Conservation (phyloP, 148 eudicot genomes). For the Silene latifolia region DNA sequence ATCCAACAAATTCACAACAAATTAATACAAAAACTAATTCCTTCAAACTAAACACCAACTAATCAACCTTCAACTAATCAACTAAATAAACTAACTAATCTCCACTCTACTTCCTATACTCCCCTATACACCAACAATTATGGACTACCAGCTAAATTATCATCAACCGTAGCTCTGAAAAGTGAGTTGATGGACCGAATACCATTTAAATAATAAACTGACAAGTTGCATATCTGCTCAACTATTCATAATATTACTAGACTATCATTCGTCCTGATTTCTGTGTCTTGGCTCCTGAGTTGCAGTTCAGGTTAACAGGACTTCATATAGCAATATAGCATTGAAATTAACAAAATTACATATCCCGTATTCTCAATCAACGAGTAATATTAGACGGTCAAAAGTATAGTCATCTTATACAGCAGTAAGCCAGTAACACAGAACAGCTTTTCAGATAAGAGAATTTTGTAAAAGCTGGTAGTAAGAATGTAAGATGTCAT, state of each 20-base stretch:
- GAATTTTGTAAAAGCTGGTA: neutral
- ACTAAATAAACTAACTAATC: no score
- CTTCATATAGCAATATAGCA: neutral
- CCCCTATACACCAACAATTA: no score
- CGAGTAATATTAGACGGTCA: neutral
- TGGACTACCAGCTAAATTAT: neutral
- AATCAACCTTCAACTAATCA: no score
- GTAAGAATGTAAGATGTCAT: neutral
- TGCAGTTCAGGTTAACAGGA: neutral
- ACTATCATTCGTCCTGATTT: neutral
- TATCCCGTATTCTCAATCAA: neutral
- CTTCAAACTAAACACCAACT: no score
- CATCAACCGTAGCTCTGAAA: neutral
- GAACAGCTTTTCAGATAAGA: neutral
- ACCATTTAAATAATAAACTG: neutral
- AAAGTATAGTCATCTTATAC: neutral
- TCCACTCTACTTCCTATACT: no score
- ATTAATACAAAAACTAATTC: no score
- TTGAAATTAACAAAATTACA: neutral
- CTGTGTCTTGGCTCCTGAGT: neutral
- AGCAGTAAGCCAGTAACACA: neutral
- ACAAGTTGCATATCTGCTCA: neutral
- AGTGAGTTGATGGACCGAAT: no score
- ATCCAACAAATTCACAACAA: no score
- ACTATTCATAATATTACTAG: neutral